Conservation (phyloP, 148 eudicot genomes). For the Chenopodium formosanum region DNA sequence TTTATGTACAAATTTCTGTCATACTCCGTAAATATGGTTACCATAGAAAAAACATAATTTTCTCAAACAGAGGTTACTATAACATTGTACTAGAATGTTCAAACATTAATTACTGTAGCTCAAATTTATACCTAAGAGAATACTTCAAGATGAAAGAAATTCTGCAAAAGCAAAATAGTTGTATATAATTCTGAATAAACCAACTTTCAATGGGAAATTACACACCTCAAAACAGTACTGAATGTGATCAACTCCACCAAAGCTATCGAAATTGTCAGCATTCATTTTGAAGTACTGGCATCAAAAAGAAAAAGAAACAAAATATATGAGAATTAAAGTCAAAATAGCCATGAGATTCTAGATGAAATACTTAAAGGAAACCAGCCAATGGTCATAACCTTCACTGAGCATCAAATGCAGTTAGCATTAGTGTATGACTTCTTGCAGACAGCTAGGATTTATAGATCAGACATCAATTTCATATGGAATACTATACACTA, state of each 20-base stretch:
- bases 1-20: not conserved
- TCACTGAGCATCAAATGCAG: not conserved
- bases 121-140: not conserved
- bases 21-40: not conserved
- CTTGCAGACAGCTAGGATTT: not conserved
- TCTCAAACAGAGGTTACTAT: not conserved
- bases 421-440: not conserved
- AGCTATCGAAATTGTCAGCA: constrained; percentile 58
- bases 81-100: not conserved
- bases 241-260: constrained; percentile 80
- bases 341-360: not conserved
- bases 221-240: constrained; percentile 91
- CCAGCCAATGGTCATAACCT: not conserved
- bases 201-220: not conserved
- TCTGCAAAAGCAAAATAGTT: not conserved
- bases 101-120: not conserved
- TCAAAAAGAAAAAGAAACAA: constrained; percentile 12
- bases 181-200: not conserved
- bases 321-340: not conserved
- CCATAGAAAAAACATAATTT: not conserved
- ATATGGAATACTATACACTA: not conserved
- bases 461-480: not conserved
- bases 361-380: not conserved
- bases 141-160: not conserved
- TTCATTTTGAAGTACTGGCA: constrained; percentile 93